phyloP scores from a whole-genome alignment of 768 basidiomycete genomes.

The Kwoniella bestiolae region DNA sequence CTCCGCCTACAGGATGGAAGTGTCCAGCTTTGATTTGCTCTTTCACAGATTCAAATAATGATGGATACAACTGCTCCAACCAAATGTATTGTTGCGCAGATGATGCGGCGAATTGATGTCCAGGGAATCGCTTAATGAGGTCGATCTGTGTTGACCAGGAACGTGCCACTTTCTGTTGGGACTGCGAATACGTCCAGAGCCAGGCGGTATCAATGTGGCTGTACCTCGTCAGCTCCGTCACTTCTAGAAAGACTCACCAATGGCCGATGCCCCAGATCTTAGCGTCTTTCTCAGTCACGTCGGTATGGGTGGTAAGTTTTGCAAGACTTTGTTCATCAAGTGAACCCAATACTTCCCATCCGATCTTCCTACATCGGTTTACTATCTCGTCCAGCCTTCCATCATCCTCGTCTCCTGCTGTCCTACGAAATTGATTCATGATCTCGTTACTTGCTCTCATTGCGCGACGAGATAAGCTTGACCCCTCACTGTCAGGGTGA shows the following conservation, averaged over 20 bases:
- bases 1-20: slow-evolving; percentile 81
- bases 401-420: slow-evolving; percentile 2
- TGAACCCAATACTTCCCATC: slow-evolving; percentile 60
- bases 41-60: slow-evolving; percentile 76
- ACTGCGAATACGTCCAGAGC: slow-evolving; percentile 92
- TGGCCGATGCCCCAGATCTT: slow-evolving; percentile 82
- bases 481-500: slow-evolving; percentile 7
- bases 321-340: slow-evolving; percentile 3
- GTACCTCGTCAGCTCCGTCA: not conserved
- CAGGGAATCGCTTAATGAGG: slow-evolving; percentile 92
- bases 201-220: slow-evolving; percentile 80
- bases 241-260: slow-evolving; percentile 31
- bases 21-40: slow-evolving; percentile 72
- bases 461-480: slow-evolving; percentile 34
- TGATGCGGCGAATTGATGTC: slow-evolving; percentile 75
- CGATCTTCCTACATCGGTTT: slow-evolving; percentile 66
- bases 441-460: slow-evolving; percentile 62
- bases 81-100: slow-evolving; percentile 78
- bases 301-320: not conserved
- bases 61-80: slow-evolving; percentile 82
- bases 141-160: slow-evolving; percentile 94
- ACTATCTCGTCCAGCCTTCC: slow-evolving; percentile 8
- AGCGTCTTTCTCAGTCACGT: not conserved
- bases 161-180: slow-evolving; percentile 92
- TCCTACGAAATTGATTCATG: slow-evolving; percentile 76